These are phyloP conservation scores for Xylariaceae sp. DNA, from an alignment of 2,329 filamentous ascomycete genomes.

Conservation along the genomic window DNA sequence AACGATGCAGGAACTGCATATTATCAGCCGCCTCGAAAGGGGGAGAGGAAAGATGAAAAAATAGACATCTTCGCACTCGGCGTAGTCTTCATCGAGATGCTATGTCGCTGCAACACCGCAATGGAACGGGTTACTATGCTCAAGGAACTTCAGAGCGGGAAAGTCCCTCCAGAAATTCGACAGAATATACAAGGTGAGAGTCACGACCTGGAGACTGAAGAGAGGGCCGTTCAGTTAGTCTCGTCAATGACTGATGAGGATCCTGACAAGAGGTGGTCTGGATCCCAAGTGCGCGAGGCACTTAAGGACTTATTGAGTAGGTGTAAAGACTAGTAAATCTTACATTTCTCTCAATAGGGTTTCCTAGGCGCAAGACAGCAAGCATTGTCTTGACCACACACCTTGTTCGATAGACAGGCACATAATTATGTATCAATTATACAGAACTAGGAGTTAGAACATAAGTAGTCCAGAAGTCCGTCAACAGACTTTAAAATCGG, in stretches of 20 bases:
- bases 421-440: too few species aligned
- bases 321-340: slow-evolving; percentile 15
- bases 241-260: slow-evolving; percentile 37
- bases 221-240: slow-evolving; percentile 30
- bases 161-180: slow-evolving; percentile 29
- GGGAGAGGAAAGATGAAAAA: slow-evolving; percentile 53
- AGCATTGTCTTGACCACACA: neutral
- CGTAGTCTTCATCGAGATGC: slow-evolving; percentile 66
- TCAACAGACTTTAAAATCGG: too few species aligned
- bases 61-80: slow-evolving; percentile 68
- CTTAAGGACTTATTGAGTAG: slow-evolving; percentile 29
- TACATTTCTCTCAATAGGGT: neutral
- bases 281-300: slow-evolving; percentile 31
- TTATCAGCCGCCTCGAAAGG: slow-evolving; percentile 58
- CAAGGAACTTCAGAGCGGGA: slow-evolving; percentile 35
- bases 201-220: slow-evolving; percentile 24
- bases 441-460: too few species aligned
- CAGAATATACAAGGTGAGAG: slow-evolving; percentile 30
- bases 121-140: slow-evolving; percentile 53
- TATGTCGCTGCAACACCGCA: slow-evolving; percentile 60
- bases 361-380: neutral
- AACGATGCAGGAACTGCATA: slow-evolving; percentile 67
- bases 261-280: slow-evolving; percentile 34
- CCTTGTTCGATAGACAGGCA: neutral
- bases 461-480: too few species aligned